These are phyloP conservation scores for Candida tropicalis DNA, from an alignment of 1,139 yeast genomes.

Conservation along the genomic window DNA sequence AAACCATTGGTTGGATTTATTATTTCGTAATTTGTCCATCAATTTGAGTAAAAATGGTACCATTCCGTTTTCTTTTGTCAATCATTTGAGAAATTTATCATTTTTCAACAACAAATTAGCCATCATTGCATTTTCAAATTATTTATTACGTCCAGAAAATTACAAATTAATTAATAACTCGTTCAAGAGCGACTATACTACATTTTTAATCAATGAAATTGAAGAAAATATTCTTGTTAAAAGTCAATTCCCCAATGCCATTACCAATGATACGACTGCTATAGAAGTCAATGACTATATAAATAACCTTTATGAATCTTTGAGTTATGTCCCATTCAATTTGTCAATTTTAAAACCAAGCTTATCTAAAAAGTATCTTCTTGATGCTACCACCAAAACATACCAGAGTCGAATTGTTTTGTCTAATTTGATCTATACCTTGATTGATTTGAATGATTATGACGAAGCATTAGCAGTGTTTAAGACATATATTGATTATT, in stretches of 20 bases:
- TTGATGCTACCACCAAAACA: slow-evolving; percentile 35
- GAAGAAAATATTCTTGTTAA: slow-evolving; percentile 23
- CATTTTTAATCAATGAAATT: slow-evolving; percentile 28
- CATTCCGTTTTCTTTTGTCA: slow-evolving; percentile 21
- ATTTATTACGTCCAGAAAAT: slow-evolving; percentile 31
- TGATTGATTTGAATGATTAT: slow-evolving; percentile 39
- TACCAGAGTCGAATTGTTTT: slow-evolving; percentile 43
- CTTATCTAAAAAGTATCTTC: slow-evolving; percentile 34
- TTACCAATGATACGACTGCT: slow-evolving; percentile 18
- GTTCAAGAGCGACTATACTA: slow-evolving; percentile 36
- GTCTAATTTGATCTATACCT: slow-evolving; percentile 34
- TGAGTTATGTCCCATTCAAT: slow-evolving; percentile 27
- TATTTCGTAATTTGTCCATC: slow-evolving; percentile 29
- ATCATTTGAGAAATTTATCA: slow-evolving; percentile 24
- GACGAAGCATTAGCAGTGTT: slow-evolving; percentile 51
- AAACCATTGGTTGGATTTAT: slow-evolving; percentile 41
- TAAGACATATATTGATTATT: slow-evolving; percentile 37
- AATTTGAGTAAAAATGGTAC: slow-evolving; percentile 27
- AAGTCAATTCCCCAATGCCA: slow-evolving; percentile 39
- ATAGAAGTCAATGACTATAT: slow-evolving; percentile 29
- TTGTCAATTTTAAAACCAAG: slow-evolving; percentile 27
- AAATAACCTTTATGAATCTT: slow-evolving; percentile 37
- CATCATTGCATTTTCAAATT: slow-evolving; percentile 32
- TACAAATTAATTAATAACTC: slow-evolving; percentile 21
- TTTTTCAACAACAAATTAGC: slow-evolving; percentile 31